Base-by-base conservation (phyloP, 305 asterid genomes). In the Lippia alba region DNA sequence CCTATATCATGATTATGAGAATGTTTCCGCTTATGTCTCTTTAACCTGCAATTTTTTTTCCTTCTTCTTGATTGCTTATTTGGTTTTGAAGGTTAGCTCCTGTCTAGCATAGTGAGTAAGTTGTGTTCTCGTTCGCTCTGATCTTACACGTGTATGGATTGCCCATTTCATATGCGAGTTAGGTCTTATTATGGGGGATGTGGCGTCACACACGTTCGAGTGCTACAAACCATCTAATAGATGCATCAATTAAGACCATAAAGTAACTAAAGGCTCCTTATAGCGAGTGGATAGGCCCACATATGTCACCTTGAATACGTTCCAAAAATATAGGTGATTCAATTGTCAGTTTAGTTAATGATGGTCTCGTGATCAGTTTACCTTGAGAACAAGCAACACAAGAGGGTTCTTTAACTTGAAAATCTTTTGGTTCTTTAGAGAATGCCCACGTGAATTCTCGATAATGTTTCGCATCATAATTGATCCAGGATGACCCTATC, bases 151-250 rank as follows among this genome's bases (percentile, higher is more conserved):
- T n/a, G n/a, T n/a, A n/a, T n/a, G n/a, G n/a, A n/a, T n/a, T n/a
- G n/a, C n/a, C n/a, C n/a, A n/a, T n/a, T n/a, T n/a, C n/a, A n/a
- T n/a, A n/a, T n/a, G n/a, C n/a, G n/a, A n/a, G n/a, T n/a, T n/a
- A n/a, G n/a, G n/a, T n/a, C n/a, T n/a, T n/a, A n/a, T n/a, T n/a
- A n/a, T n/a, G n/a, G n/a, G n/a, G n/a, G n/a, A n/a, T n/a, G n/a
- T n/a, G n/a, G n/a, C n/a, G n/a, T n/a, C n/a, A n/a, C n/a, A n/a
- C n/a, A n/a, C n/a, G n/a, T n/a, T n/a, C n/a, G n/a, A n/a, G n/a
- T n/a, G n/a, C n/a, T n/a, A n/a, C n/a, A n/a, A n/a, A 51, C 63
- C 63, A 67, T 41, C 18, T 54, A 16, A 32, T 17, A 8, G 16
- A 51, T 32, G 51, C 33, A 53, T 34, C 19, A 7, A 45, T 45